Conservation (phyloP, 805 yeast species). For the Saccharomycopsis sp. region DNA sequence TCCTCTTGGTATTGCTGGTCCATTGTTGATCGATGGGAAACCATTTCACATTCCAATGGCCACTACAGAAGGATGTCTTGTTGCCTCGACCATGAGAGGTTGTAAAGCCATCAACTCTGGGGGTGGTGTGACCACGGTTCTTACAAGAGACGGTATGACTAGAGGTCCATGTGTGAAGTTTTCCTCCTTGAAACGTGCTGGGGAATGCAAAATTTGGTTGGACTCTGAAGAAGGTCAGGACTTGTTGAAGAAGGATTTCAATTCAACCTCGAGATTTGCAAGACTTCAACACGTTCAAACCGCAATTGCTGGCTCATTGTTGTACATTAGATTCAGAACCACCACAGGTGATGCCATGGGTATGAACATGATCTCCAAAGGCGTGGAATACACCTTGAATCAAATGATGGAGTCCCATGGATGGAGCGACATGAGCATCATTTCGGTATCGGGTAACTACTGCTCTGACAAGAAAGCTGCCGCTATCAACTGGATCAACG, state of each 20-base stretch:
- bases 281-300: constrained; percentile 85
- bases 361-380: constrained; percentile 99
- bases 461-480: constrained; percentile 98
- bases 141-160: constrained; percentile 97
- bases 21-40: constrained; percentile 80
- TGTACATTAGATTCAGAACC: constrained; percentile 91
- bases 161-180: constrained; percentile 97
- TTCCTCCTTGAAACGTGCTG: constrained; percentile 76
- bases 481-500: constrained; percentile 98
- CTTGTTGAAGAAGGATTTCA: constrained; percentile 76
- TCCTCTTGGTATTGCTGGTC: constrained; percentile 98
- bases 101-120: constrained; percentile 97
- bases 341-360: constrained; percentile 99
- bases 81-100: constrained; percentile 98
- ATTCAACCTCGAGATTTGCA: constrained; percentile 96
- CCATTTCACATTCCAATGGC: constrained; percentile 96
- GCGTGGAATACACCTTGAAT: constrained; percentile 81
- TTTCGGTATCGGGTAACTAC: constrained; percentile 93
- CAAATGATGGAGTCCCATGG: constrained; percentile 84
- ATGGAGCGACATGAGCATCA: constrained; percentile 86
- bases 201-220: constrained; percentile 90
- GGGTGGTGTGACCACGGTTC: constrained; percentile 88
- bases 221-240: constrained; percentile 92
- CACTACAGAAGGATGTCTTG: constrained; percentile 97
- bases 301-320: constrained; percentile 85